Evolutionary conservation across 2,329 filamentous ascomycete genomes (phyloP).

Genomic region (Diplocarpon rosae): DNA sequence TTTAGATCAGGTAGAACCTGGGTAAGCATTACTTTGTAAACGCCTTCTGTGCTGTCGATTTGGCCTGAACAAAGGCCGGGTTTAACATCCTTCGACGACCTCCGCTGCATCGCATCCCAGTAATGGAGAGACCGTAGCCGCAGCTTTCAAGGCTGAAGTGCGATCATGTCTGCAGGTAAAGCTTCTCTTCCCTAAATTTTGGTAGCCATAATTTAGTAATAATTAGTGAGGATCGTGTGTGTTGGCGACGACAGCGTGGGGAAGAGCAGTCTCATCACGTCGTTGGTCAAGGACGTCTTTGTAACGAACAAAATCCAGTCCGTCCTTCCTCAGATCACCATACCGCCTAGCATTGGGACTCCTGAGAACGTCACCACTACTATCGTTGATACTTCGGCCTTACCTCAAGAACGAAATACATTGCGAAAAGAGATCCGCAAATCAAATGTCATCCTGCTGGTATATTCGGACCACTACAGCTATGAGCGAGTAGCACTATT

Average conservation of each 20-base stretch:
- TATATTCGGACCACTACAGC: conserved; percentile 98
- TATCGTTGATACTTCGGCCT: conserved; percentile 92
- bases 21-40: too few relatives aligned
- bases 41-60: too few relatives aligned
- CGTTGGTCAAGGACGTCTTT: conserved; percentile 94
- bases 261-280: conserved; percentile 87
- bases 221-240: conserved; percentile 81
- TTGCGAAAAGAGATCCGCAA: conserved; percentile 92
- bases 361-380: conserved; percentile 96
- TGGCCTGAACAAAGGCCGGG: background rate
- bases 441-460: conserved; percentile 90
- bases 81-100: background rate
- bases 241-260: conserved; percentile 90
- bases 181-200: background rate
- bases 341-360: conserved; percentile 84
- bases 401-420: conserved; percentile 83
- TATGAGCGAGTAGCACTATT: conserved; percentile 95
- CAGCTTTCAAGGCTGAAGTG: conserved; percentile 20
- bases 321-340: conserved; percentile 87
- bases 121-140: conserved; percentile 10
- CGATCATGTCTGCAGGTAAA: conserved; percentile 23
- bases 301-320: conserved; percentile 92
- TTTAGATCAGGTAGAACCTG: too few relatives aligned
- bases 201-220: background rate
- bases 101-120: background rate